Conservation (phyloP, 23 red algal genomes). For the Rhodosorus marinus region DNA sequence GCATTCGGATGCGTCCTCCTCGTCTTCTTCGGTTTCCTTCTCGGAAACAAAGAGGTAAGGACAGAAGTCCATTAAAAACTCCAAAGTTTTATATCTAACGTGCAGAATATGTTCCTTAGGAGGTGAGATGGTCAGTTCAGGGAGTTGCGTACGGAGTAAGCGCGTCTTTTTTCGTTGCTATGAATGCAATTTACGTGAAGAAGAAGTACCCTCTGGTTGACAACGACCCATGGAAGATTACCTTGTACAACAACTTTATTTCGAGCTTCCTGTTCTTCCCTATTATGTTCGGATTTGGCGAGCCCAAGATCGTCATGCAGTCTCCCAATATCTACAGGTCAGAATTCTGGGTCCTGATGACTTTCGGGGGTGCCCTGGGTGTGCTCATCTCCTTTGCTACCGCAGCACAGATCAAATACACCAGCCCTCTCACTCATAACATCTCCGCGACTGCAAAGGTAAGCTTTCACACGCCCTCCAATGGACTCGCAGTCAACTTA, state of each 20-base stretch:
- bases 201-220: constrained; percentile 84
- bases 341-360: constrained; percentile 55
- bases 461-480: too few relatives aligned
- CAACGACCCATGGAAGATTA: constrained; percentile 95
- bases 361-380: constrained; percentile 40
- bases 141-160: constrained; percentile 72
- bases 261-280: constrained; percentile 85
- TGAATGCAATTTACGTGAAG: constrained; percentile 94
- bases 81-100: not conserved
- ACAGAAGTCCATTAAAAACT: not conserved
- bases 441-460: constrained; percentile 91
- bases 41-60: constrained; percentile 57
- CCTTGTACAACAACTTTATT: constrained; percentile 89
- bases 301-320: constrained; percentile 14
- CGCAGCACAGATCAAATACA: constrained; percentile 94
- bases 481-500: too few relatives aligned
- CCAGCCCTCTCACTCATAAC: constrained; percentile 87
- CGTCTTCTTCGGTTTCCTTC: constrained; percentile 54
- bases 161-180: constrained; percentile 83
- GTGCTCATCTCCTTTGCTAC: constrained; percentile 82
- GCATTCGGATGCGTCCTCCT: constrained; percentile 59
- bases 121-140: constrained; percentile 76
- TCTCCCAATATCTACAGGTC: constrained; percentile 11
- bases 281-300: constrained; percentile 52
- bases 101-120: too few relatives aligned